Evolutionary conservation across 441 rosid genomes (phyloP), one percentile per base, ranked within the genome.

Genomic region (Arabidopsis hybrid): DNA sequence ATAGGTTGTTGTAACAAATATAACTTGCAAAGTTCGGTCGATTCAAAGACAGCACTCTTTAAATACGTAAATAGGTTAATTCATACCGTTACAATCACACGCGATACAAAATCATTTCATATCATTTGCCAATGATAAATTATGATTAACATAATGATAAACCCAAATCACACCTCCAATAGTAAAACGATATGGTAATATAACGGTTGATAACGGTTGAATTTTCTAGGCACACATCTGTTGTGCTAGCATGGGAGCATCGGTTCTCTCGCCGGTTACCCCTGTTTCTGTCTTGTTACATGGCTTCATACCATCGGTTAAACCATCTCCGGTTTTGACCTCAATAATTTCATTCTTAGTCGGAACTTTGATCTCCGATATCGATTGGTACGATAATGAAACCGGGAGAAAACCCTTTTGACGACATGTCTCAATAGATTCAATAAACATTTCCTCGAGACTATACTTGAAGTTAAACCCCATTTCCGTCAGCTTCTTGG

Each of bases 391-490:
- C 43, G 51, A 50, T 45, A 46, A 45, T 46, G 74, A 45, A 56
- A 91, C 53, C 6, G 69, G 87, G 74, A 94, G 84, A 75, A 94
- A 76, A 7, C 94, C 92, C 78, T 89, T 92, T 47, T 73, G 75
- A 9, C 85, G 59, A 82, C 99, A 89, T 4, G 87, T 83, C 55
- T 88, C 95, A 47, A 94, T 84, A 17, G 91, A 92, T 59, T 85
- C 97, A 0, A 16, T 67, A 29, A 82, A 79, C 95, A 94, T 92
- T 40, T 90, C 92, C 80, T 92, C 94, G 40, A 94, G 83, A 80
- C 72, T 85, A 79, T 87, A 82, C 58, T 88, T 85, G 79, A 85
- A 95, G 82, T 82, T 55, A 51, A 95, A 91, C 7, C 99, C 99
- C 80, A 82, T 11, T 6, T 88, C 93, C 51, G 8, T 46, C 6